phyloP scores from a whole-genome alignment of 371 early-diverging fungal genomes.

The Umbelopsis sp. region DNA sequence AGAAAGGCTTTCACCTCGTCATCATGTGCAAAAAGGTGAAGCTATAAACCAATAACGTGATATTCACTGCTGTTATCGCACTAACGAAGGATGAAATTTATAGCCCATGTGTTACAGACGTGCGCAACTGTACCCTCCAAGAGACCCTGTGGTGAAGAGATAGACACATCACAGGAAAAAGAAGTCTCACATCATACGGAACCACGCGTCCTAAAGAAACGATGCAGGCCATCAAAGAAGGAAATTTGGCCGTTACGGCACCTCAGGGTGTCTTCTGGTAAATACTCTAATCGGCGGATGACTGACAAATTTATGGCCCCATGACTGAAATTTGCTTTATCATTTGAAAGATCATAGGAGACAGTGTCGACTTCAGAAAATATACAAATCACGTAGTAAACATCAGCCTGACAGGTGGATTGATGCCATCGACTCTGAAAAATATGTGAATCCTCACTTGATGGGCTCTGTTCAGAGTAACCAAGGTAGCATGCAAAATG shows the following conservation, averaged over 20 bases:
- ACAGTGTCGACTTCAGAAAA: background rate
- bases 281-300: background rate
- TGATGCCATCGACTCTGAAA: constrained; percentile 5
- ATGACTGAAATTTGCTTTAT: background rate
- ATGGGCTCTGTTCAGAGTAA: background rate
- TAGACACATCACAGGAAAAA: no score
- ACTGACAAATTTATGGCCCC: background rate
- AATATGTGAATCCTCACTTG: constrained; percentile 7
- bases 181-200: no score
- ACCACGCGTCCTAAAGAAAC: no score
- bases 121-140: no score
- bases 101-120: no score
- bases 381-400: background rate
- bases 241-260: background rate
- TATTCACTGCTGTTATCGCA: no score
- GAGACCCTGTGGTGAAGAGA: no score
- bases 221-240: no score
- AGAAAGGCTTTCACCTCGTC: no score
- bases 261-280: background rate
- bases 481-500: background rate
- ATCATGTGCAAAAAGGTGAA: no score
- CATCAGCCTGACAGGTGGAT: background rate
- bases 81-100: no score
- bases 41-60: no score
- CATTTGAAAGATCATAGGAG: background rate